Percentiles rank a stretch among this genome's conserved stretches.
These are phyloP conservation scores for Tilletiopsis washingtonensis DNA, from an alignment of 1,284 basidiomycete species.

Conservation along the genomic window DNA sequence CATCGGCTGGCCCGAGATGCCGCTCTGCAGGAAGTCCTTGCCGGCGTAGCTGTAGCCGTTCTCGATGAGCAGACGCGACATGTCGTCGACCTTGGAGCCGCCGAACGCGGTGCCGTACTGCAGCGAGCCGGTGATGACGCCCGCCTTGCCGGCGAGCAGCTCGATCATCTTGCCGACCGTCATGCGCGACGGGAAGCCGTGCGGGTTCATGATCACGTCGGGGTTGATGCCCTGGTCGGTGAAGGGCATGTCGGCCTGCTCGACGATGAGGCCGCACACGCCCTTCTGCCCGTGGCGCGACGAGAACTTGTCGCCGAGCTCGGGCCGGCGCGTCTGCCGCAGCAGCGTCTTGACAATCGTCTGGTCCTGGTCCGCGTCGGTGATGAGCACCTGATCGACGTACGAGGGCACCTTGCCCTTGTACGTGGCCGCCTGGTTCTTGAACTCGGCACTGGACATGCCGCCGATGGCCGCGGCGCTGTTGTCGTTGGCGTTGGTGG, in stretches of 20 bases:
- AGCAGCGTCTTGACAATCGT: constrained; percentile 98
- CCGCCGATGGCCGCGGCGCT: constrained; percentile 36
- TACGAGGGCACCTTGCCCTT: constrained; percentile 64
- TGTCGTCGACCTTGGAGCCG: constrained; percentile 97
- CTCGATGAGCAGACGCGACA: constrained; percentile 90
- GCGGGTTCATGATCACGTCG: constrained; percentile 99
- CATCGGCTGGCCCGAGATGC: constrained; percentile 90
- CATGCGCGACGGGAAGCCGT: constrained; percentile 99
- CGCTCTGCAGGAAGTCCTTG: constrained; percentile 96
- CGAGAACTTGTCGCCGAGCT: constrained; percentile 97
- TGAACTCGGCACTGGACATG: constrained; percentile 54
- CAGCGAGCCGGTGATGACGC: constrained; percentile 75
- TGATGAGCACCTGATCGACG: constrained; percentile 96
- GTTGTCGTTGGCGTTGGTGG: constrained; percentile 70
- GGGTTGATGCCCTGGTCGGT: constrained; percentile 90
- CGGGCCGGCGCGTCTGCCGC: constrained; percentile 89
- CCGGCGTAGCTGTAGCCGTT: constrained; percentile 94
- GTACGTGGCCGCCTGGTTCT: constrained; percentile 36
- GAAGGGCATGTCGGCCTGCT: constrained; percentile 98
- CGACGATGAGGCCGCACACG: constrained; percentile 95
- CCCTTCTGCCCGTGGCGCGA: constrained; percentile 98
- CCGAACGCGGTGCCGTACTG: constrained; percentile 94
- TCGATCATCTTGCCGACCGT: constrained; percentile 99
- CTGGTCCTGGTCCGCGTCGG: constrained; percentile 81
- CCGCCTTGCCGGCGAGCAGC: constrained; percentile 69